Conservation (phyloP, 257 asterid species). For the Ballota nigra region DNA sequence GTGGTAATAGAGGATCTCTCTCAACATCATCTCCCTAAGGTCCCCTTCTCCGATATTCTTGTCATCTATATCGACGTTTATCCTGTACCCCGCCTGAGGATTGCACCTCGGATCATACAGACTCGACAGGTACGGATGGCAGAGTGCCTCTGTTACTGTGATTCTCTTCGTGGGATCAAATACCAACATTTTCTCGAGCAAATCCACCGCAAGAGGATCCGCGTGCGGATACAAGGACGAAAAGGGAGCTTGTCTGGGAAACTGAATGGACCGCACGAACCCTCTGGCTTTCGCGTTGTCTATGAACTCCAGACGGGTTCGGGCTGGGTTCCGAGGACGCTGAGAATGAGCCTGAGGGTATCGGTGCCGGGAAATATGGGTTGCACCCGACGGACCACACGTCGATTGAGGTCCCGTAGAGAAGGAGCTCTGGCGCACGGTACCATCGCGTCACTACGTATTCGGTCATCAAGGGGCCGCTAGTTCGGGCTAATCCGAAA, state of each 20-base stretch:
- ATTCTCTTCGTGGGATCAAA: constrained; percentile 47
- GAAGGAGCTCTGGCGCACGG: constrained; percentile 48
- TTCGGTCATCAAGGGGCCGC: constrained; percentile 38
- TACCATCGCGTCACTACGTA: constrained; percentile 49
- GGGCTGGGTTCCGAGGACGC: constrained; percentile 39
- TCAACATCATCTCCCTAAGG: constrained; percentile 46
- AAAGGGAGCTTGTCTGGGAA: constrained; percentile 24
- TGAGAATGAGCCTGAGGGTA: constrained; percentile 36
- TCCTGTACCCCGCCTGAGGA: constrained; percentile 34
- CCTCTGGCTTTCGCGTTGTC: constrained; percentile 36
- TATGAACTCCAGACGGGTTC: constrained; percentile 35
- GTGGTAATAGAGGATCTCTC: constrained; percentile 41
- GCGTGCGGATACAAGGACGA: constrained; percentile 32
- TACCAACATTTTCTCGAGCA: constrained; percentile 40
- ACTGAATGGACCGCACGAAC: constrained; percentile 19
- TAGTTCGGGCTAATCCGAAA: constrained; percentile 42
- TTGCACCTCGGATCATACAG: constrained; percentile 37
- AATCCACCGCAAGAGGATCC: constrained; percentile 41
- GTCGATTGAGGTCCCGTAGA: constrained; percentile 42
- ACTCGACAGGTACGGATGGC: constrained; percentile 40
- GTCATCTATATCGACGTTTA: constrained; percentile 41
- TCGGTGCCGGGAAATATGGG: constrained; percentile 47
- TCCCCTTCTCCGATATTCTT: constrained; percentile 32
- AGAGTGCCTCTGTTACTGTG: constrained; percentile 37
- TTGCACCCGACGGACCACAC: constrained; percentile 45